Conservation (phyloP, 306 rosid genomes). For the Clitoria ternatea region DNA sequence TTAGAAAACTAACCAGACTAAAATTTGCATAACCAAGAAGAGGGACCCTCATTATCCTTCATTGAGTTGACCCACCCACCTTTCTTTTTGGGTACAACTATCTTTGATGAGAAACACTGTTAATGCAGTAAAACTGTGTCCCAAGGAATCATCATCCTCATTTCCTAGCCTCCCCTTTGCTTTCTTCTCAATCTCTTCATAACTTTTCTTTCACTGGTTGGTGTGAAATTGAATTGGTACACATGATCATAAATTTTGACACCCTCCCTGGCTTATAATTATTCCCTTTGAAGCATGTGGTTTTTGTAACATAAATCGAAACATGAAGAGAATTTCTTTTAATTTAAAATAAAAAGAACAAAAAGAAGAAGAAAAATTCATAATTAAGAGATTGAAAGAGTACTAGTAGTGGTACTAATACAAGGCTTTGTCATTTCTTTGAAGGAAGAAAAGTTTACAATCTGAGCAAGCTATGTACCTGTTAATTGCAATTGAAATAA, state of each 20-base stretch:
- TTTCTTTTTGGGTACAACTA: conserved; percentile 20
- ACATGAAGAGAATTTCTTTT: not conserved
- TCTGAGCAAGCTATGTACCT: conserved; percentile 34
- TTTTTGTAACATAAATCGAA: not conserved
- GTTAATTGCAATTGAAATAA: conserved; percentile 11
- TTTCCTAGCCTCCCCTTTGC: conserved; percentile 1
- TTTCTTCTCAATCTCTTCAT: not conserved
- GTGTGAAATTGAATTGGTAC: not conserved
- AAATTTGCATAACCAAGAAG: not conserved
- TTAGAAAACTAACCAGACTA: not conserved
- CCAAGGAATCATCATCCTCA: not conserved
- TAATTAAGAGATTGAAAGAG: not conserved
- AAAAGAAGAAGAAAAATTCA: not conserved
- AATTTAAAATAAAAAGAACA: not conserved
- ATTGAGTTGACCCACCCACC: conserved; percentile 27
- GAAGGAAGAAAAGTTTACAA: conserved; percentile 40
- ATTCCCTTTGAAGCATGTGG: not conserved
- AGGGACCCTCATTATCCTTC: conserved; percentile 16
- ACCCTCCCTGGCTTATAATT: not conserved
- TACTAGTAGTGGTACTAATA: not conserved
- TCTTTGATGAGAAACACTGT: conserved; percentile 16
- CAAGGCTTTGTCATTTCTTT: conserved; percentile 21
- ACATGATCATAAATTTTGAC: conserved; percentile 5
- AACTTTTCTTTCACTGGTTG: conserved; percentile 6
- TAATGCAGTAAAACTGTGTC: conserved; percentile 8